A percentile compares a stretch with the other conserved stretches of the same genome.
phyloP scores from a whole-genome alignment of 2,329 filamentous ascomycete species.

The Diaporthe ilicicola region DNA sequence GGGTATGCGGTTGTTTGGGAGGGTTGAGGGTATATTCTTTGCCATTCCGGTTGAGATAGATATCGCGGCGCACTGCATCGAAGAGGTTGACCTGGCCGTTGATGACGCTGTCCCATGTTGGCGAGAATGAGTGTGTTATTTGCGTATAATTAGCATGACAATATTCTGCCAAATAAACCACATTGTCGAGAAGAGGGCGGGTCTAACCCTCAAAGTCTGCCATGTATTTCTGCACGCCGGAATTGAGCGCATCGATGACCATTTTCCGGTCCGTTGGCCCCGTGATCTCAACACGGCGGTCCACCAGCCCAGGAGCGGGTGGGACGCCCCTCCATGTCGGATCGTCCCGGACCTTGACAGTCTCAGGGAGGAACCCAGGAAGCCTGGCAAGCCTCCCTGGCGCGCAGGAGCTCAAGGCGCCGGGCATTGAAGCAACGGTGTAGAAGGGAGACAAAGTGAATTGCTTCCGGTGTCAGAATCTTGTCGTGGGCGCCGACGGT shows the following conservation, averaged over 20 bases:
- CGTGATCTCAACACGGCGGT: slow-evolving; percentile 95
- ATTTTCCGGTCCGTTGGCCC: slow-evolving; percentile 98
- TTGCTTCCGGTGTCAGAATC: slow-evolving; percentile 89
- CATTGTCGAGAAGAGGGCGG: not conserved
- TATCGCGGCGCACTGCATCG: slow-evolving; percentile 90
- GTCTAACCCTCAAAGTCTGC: slow-evolving; percentile 92
- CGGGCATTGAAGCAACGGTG: slow-evolving; percentile 93
- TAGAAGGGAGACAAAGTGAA: slow-evolving; percentile 91
- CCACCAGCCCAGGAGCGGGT: slow-evolving; percentile 91
- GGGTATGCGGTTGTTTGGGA: slow-evolving; percentile 84
- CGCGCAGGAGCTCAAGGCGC: slow-evolving; percentile 87
- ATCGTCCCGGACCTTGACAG: slow-evolving; percentile 92
- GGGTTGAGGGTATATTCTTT: slow-evolving; percentile 88
- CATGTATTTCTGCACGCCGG: slow-evolving; percentile 99
- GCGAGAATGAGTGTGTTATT: slow-evolving; percentile 84
- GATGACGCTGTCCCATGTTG: slow-evolving; percentile 99
- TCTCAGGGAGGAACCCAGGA: slow-evolving; percentile 95
- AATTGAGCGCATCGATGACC: slow-evolving; percentile 96
- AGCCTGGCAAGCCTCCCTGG: slow-evolving; percentile 88
- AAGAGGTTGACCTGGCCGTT: slow-evolving; percentile 97
- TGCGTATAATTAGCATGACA: slow-evolving; percentile 30
- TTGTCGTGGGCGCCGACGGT: slow-evolving; percentile 85
- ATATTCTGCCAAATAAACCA: not conserved
- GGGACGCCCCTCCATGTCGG: slow-evolving; percentile 91
- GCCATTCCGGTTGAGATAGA: slow-evolving; percentile 93